Percentiles rank a stretch among this genome's conserved stretches.
These are phyloP conservation scores for Benincasa hispida DNA, from an alignment of 306 rosid species.

Conservation along the genomic window DNA sequence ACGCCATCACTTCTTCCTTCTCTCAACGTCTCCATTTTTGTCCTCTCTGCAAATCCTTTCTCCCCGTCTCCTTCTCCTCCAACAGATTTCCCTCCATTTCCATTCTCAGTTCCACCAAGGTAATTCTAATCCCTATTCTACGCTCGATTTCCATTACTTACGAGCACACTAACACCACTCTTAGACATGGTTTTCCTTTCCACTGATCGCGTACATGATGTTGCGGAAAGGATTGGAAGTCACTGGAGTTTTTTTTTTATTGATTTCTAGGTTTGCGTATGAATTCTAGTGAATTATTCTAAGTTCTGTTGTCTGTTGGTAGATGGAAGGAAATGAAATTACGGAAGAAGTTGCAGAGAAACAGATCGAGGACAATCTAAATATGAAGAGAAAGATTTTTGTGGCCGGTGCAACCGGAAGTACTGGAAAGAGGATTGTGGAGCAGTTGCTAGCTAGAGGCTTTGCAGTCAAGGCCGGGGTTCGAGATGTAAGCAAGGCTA, in stretches of 20 bases:
- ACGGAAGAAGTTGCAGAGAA: constrained; percentile 30
- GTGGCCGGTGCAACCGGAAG: constrained; percentile 96
- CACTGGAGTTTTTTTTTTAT: constrained; percentile 3
- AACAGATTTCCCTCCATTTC: constrained; percentile 4
- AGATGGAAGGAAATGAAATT: constrained; percentile 72
- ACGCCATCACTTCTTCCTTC: constrained; percentile 6
- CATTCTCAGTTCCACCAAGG: background rate
- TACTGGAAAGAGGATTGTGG: constrained; percentile 77
- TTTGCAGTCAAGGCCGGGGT: constrained; percentile 84
- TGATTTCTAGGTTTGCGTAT: background rate
- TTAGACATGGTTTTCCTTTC: background rate
- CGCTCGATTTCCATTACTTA: background rate
- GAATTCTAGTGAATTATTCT: background rate
- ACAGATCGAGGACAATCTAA: constrained; percentile 15
- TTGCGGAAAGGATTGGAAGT: background rate
- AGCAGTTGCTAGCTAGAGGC: constrained; percentile 80
- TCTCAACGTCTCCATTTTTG: background rate
- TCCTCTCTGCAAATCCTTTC: constrained; percentile 2
- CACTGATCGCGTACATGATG: background rate
- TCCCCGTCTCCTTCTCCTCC: constrained; percentile 14
- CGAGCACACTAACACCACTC: background rate
- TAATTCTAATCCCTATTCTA: constrained; percentile 23
- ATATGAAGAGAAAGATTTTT: constrained; percentile 51
- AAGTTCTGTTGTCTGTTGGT: background rate
- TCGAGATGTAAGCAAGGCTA: constrained; percentile 74